Evolutionary conservation across 108 stramenopile species (phyloP), one percentile per base, ranked within the genome.

Genomic region (Pseudonitzschia multiseries): DNA sequence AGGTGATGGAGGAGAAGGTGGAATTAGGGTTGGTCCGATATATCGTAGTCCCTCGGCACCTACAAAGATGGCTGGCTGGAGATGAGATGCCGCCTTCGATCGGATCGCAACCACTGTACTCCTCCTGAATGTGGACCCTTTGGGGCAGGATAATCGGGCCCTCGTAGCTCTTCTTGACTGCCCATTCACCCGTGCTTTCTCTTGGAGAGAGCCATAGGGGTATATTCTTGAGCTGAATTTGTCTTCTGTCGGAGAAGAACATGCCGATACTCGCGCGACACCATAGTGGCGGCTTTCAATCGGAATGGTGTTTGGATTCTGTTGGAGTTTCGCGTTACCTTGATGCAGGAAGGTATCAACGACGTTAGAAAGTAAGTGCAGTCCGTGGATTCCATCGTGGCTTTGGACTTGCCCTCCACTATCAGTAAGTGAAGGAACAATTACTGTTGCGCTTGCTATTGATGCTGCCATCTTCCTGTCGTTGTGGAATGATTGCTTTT

Each of bases 361-460:
- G 20, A 62, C 61, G 12, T 9, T 29, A 10, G 61, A 62, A 13
- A 62, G 32, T 14, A 62, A 33, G 33, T 62, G 61, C 20, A 62
- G 31, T 15, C 61, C 61, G 33, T 62, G 61, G 20, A 62, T 40
- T 17, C 32, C 61, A 62, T 40, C n/a, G 57, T 59, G 46, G 46
- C 18, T 18, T 18, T 48, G 54, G 24, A 24, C 26, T 56, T 56
- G 22, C 2, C 26, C 10, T 56, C 50, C 50, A 6, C 4, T 36
- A 51, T 56, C 54, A 56, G 54, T 22, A 12, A 2, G 12, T 24
- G 54, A 10, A 3, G 21, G 4, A 22, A 21, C 2, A 8, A 26
- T 56, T 26, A 56, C 54, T 56, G 22, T 26, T 56, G 5, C 54
- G 26, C 26, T 56, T 26, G 54, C 54, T 26, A 56, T 56, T 56